Evolutionary conservation across 345 rosid genomes (phyloP), one percentile per base, ranked within the genome.

Genomic region (Corchorus capsularis): DNA sequence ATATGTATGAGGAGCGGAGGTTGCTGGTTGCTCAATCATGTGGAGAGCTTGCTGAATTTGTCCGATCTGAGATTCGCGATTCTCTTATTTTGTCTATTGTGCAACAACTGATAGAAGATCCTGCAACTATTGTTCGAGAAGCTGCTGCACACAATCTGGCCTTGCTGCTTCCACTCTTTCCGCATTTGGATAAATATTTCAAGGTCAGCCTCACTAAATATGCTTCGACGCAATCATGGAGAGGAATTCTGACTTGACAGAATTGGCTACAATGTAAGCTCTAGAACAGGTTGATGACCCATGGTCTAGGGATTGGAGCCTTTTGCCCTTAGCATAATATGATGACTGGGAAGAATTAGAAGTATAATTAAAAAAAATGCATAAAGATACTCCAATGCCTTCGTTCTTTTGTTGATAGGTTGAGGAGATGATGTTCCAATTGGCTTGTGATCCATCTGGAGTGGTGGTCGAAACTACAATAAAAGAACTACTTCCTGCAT

Each of bases 1-100:
- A 95, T 87, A 88, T 89, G 85, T 93, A 95, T 72, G 99, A 95
- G 83, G 99, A 95, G 85, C 98, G 98, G 78, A 89, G 99, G 83
- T 84, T 95, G 82, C 90, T 93, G 82, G 99, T 95, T 79, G 99
- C 99, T 79, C 99, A 93, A 80, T 95, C 99, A 63, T 95, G 99
- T 81, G 98, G 99, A 76, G 86, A 95, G 89, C 97, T 95, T 84
- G 99, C 97, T 78, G 94, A 88, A 69, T 95, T 84, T 84, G 97
- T 95, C 81, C 87, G 96, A 73, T 97, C 93, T 20, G 99, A 92
- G 85, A 95, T 93, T 75, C 94, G 98, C 43, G 99, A 89, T 87
- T 95, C 99, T 81, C 97, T 95, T 66, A 95, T 95, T 77, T 86
- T 95, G 79, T 95, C 99, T 34, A 95, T 95, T 79, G 84, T 92